Base-by-base conservation (phyloP, 768 basidiomycete species). In the Pisolithus albus region DNA sequence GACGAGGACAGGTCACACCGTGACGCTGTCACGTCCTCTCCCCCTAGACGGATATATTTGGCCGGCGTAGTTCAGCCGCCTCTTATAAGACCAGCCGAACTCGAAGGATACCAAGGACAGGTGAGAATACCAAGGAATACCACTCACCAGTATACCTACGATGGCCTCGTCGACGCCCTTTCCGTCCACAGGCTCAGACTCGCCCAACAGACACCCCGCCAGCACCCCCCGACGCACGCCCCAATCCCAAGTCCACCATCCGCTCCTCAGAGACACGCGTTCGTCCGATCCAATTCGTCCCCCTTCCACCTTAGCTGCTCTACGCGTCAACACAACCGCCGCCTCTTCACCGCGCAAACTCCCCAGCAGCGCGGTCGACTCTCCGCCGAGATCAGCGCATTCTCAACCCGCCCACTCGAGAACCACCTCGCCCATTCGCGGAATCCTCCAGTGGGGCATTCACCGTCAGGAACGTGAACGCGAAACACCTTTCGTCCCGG, bases 401-500 rank as follows among this genome's bases (percentile, higher is more conserved):
- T 30, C 30, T 10, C 30, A 30, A 8, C 30, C 10, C 10, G 8
- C 30, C 30, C 34, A 66, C 41, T 74, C 74, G 10, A 72, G 76
- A 36, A 64, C 71, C 3, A 64, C 69, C 0, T 86, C 84, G 1
- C 85, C 86, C 0, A 67, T 86, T 0, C 78, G 83, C 9, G 34
- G 34, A 5, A 69, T 82, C 16, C 71, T 86, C 15, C 72, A 76
- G 13, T 79, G 77, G 72, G 71, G 74, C 9, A 72, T 83, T 11
- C 76, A 80, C 16, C 75, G 82, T 7, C 34, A 34, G 13, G 34
- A 34, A 34, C 11, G 34, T 15, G 71, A 73, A 15, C 69, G 69
- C 24, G 79, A 81, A 50, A 80, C 81, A 23, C 75, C 75, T 0
- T 83, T 83, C 53, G 63, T 82, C 4, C 81, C 81, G 1, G 57